These are phyloP conservation scores for Nannochloris sp. DNA, from an alignment of 139 green algal species.

Conservation along the genomic window DNA sequence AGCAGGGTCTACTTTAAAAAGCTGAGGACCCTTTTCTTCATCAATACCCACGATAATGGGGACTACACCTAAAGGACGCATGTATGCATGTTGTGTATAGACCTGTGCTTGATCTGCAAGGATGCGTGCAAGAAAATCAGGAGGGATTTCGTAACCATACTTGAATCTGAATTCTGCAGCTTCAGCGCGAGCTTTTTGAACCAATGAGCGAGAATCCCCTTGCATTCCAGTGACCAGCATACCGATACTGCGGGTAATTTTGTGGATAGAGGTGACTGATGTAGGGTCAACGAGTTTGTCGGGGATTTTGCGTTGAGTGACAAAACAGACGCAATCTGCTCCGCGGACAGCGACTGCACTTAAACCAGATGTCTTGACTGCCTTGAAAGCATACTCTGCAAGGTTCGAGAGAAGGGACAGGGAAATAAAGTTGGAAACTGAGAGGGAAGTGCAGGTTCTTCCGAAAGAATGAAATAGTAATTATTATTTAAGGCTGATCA, in stretches of 20 bases:
- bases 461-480: too few relatives aligned
- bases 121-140: conserved; percentile 83
- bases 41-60: conserved; percentile 90
- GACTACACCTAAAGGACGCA: conserved; percentile 80
- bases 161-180: conserved; percentile 91
- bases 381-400: conserved; percentile 99
- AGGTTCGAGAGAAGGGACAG: not conserved
- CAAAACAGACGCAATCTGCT: conserved; percentile 83
- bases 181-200: conserved; percentile 83
- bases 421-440: not conserved
- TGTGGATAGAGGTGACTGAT: conserved; percentile 81
- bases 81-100: conserved; percentile 93
- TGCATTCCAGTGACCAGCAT: conserved; percentile 85
- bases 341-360: conserved; percentile 89
- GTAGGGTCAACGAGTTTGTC: conserved; percentile 94
- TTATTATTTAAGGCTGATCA: not conserved
- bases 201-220: conserved; percentile 71
- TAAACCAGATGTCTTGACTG: conserved; percentile 80
- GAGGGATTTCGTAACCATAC: conserved; percentile 93
- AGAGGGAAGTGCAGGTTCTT: not conserved
- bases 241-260: conserved; percentile 86
- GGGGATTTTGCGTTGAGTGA: conserved; percentile 67
- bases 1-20: conserved; percentile 97
- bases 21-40: conserved; percentile 87
- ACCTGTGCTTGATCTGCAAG: conserved; percentile 96